Percentiles rank a stretch among this genome's conserved stretches.
Evolutionary conservation across 345 rosid genomes (phyloP).

Genomic region (Sisymbrium altissimum): DNA sequence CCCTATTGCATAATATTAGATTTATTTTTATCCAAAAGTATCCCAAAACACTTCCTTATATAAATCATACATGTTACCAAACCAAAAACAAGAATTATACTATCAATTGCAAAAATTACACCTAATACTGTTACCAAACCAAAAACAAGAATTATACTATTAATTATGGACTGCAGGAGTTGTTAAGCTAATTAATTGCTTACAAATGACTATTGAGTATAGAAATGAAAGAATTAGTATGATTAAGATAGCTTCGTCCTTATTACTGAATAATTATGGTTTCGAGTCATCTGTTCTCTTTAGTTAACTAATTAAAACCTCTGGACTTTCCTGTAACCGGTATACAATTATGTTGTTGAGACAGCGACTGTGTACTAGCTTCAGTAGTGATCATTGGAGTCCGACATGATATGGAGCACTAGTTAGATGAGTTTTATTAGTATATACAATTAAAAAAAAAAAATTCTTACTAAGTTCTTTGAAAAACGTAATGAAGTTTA

Average conservation of each 20-base stretch:
- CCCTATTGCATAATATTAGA: neutral
- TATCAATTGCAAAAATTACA: neutral
- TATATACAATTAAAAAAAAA: neutral
- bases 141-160: neutral
- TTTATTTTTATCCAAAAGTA: neutral
- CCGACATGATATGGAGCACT: slow-evolving; percentile 1
- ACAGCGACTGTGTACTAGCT: slow-evolving; percentile 32
- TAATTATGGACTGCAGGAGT: neutral
- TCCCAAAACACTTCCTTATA: neutral
- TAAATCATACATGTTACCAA: slow-evolving; percentile 9
- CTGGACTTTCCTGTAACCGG: slow-evolving; percentile 23
- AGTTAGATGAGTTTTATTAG: neutral
- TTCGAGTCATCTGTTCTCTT: neutral
- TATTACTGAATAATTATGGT: slow-evolving; percentile 12
- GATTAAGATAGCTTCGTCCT: slow-evolving; percentile 27
- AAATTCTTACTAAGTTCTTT: neutral
- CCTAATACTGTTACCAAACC: slow-evolving; percentile 17
- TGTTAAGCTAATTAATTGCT: slow-evolving; percentile 20
- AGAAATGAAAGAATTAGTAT: neutral
- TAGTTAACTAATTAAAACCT: slow-evolving; percentile 12
- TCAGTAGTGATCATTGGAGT: neutral
- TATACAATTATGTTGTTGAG: slow-evolving; percentile 12
- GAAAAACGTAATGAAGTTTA: neutral
- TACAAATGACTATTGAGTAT: neutral
- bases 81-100: neutral